These are phyloP conservation scores for Tolypocladium guangdongense DNA, from an alignment of 2,329 filamentous ascomycete species.

Conservation along the genomic window DNA sequence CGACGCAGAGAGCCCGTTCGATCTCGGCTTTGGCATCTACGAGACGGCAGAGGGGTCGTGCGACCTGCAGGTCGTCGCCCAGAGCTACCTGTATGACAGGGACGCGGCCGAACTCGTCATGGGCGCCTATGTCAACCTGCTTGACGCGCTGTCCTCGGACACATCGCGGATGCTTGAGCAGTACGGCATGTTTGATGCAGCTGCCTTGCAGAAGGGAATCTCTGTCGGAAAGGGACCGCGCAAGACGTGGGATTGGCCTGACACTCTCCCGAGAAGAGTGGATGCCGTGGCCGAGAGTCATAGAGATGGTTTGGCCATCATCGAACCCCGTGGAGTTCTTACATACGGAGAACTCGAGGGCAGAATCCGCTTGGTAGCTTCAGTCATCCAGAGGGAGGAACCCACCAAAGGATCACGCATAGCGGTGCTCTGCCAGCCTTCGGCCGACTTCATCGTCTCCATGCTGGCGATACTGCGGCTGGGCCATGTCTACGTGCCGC, in stretches of 20 bases:
- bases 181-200: neutral
- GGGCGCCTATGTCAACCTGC: constrained; percentile 4
- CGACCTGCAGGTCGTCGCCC: constrained; percentile 2
- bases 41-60: constrained; percentile 4
- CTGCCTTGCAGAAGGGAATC: neutral
- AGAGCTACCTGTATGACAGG: constrained; percentile 2
- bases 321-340: neutral
- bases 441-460: constrained; percentile 20
- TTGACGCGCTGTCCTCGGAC: constrained; percentile 1
- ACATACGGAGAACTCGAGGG: neutral
- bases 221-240: neutral
- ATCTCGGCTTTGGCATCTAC: constrained; percentile 7
- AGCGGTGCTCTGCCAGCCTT: constrained; percentile 23
- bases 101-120: constrained; percentile 2
- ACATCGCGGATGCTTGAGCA: neutral
- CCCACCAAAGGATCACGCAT: constrained; percentile 12
- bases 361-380: neutral
- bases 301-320: neutral
- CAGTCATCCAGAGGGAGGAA: neutral
- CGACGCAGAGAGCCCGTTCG: constrained; percentile 9
- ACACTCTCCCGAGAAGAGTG: neutral
- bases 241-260: neutral
- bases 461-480: constrained; percentile 29
- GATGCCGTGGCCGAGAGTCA: neutral
- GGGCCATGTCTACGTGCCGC: constrained; percentile 27